Conservation (phyloP, 2,329 filamentous ascomycete genomes). For the Scedosporium minutisporum region DNA sequence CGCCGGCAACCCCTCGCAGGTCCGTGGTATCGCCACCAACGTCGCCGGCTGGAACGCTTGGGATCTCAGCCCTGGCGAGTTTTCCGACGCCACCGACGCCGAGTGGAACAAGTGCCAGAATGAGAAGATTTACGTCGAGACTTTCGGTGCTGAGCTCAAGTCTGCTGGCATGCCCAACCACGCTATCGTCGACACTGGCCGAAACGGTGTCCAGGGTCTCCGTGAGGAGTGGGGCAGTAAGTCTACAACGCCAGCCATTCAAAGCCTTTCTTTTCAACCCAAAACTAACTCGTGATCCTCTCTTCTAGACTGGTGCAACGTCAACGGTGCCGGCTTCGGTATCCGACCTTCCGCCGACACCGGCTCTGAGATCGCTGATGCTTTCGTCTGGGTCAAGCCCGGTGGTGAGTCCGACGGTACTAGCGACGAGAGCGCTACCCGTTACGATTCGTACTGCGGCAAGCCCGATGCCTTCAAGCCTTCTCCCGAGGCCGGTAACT, state of each 20-base stretch:
- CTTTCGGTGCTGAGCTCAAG: constrained; percentile 27
- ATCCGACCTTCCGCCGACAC: constrained; percentile 45
- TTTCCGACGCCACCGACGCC: constrained; percentile 29
- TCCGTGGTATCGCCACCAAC: constrained; percentile 30
- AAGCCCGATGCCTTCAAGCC: constrained; percentile 33
- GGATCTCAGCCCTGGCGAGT: constrained; percentile 26
- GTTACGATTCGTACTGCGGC: constrained; percentile 29
- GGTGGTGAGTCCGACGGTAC: constrained; percentile 43
- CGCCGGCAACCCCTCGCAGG: constrained; percentile 25
- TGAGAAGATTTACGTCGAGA: constrained; percentile 31
- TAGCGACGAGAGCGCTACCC: constrained; percentile 21
- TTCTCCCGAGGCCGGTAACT: constrained; percentile 41
- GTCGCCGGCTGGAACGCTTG: constrained; percentile 31
- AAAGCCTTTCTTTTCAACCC: neutral
- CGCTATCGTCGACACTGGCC: constrained; percentile 32
- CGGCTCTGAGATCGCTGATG: constrained; percentile 46
- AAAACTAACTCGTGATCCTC: constrained; percentile 26
- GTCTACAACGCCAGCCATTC: neutral
- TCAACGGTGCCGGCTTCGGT: constrained; percentile 52
- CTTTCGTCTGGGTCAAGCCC: constrained; percentile 60
- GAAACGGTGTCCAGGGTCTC: constrained; percentile 30
- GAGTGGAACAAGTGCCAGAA: constrained; percentile 32
- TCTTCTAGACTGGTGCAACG: constrained; percentile 49
- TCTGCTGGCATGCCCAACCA: constrained; percentile 30
- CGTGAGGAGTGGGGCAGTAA: constrained; percentile 29